Conservation (phyloP, 1,139 yeast species). For the Geotrichum bryndzae region DNA sequence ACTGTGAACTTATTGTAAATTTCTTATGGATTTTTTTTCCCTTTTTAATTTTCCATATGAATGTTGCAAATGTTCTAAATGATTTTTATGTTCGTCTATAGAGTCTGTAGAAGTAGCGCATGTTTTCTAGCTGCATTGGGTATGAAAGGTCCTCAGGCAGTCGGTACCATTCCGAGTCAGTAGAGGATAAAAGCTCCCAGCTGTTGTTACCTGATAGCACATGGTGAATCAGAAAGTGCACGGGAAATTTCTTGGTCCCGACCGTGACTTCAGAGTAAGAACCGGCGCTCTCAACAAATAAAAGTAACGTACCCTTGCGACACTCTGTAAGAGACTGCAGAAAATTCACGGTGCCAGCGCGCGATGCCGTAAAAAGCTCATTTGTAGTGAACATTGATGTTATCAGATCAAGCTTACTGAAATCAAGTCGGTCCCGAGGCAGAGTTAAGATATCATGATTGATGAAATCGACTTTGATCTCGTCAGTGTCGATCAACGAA, state of each 20-base stretch:
- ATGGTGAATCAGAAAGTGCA: conserved; percentile 72
- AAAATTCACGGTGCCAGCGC: conserved; percentile 53
- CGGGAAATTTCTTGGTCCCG: conserved; percentile 73
- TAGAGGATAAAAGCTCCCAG: conserved; percentile 61
- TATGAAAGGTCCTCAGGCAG: conserved; percentile 52
- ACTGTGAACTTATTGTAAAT: neutral
- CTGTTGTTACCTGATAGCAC: conserved; percentile 46
- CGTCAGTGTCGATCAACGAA: conserved; percentile 6
- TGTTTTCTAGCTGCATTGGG: conserved; percentile 71
- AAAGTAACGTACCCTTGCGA: conserved; percentile 51
- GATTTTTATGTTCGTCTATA: conserved; percentile 44
- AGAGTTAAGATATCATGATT: conserved; percentile 46
- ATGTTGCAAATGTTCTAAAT: neutral
- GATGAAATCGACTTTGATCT: conserved; percentile 44
- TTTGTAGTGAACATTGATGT: conserved; percentile 81
- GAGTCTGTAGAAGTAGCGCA: conserved; percentile 77
- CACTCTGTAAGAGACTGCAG: conserved; percentile 46
- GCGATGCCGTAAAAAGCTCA: conserved; percentile 70
- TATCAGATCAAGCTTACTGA: conserved; percentile 40
- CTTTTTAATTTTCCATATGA: neutral
- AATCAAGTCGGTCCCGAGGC: conserved; percentile 25
- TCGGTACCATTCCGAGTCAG: conserved; percentile 82
- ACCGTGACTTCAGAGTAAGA: conserved; percentile 75
- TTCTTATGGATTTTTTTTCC: neutral
- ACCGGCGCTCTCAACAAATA: conserved; percentile 85